Evolutionary conservation across 139 green algal genomes (phyloP), one percentile per base, ranked within the genome.

Genomic region (Nannochloris sp.): DNA sequence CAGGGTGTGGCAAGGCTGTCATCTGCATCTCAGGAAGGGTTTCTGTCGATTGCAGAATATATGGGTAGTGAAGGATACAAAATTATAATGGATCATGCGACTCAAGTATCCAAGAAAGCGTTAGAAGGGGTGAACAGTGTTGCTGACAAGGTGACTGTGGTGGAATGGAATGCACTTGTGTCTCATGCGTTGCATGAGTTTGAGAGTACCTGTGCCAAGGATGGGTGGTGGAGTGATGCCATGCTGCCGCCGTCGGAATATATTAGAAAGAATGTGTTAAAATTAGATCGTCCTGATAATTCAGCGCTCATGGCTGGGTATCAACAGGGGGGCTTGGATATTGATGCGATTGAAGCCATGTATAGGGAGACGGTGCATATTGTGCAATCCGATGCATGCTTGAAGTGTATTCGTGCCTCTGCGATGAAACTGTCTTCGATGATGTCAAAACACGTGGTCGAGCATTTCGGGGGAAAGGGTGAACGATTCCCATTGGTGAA

Each of bases 11-110:
- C 1, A 20, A 58, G 2, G 13, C 46, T 69, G 56, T 81, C 66
- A 6, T 33, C 49, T 23, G 48, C 59, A 55, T 71, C 74, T 2
- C 77, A 83, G 49, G 67, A 80, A 56, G 48, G 57, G 28, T 84
- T 84, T 46, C 49, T 84, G 55, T 77, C 70, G 1, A 72, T 71
- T 30, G 67, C 77, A 1, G 74, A 83, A 49, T 74, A 69, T 61
- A 45, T 83, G 58, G 51, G 65, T 14, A 69, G 70, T 63, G 40
- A 68, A 55, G 59, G 74, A 20, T 53, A 28, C 20, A 23, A 5
- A 53, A 20, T 23, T 1, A 53, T 53, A 3, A 53, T 53, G 46
- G 46, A 40, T 11, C 12, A 49, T 28, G 43, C 25, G 11, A 48
- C 23, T 26, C 23, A 72, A 56, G 23, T 76, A 55, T 43, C 33